These are phyloP conservation scores for Diaporthe caulivora DNA, from an alignment of 2,329 filamentous ascomycete species.

Conservation along the genomic window DNA sequence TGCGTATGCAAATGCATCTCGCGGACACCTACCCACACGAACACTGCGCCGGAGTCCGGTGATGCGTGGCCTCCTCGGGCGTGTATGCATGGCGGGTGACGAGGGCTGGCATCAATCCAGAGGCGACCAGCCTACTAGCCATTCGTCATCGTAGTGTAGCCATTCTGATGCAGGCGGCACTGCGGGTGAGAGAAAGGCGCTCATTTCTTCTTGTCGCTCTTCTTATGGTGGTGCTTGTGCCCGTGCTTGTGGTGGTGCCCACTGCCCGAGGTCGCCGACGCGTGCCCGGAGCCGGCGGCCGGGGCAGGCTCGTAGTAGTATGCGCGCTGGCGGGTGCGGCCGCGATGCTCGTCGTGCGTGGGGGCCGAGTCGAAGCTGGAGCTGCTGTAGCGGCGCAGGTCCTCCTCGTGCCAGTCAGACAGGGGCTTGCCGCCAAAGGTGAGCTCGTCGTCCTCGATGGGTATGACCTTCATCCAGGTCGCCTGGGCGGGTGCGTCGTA, in stretches of 20 bases:
- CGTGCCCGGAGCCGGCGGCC: background rate
- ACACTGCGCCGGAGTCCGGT: background rate
- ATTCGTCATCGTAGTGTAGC: background rate
- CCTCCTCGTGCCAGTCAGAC: conserved; percentile 72
- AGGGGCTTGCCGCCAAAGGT: conserved; percentile 72
- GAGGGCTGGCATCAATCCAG: background rate
- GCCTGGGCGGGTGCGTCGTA: conserved; percentile 43
- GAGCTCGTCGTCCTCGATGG: conserved; percentile 72
- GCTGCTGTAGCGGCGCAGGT: conserved; percentile 59
- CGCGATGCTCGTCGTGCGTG: conserved; percentile 53
- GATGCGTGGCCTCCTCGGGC: background rate
- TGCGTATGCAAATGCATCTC: conserved; percentile 2
- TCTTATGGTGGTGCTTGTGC: conserved; percentile 38
- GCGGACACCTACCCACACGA: conserved; percentile 20
- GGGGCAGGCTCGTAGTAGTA: conserved; percentile 30
- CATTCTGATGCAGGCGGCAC: no score
- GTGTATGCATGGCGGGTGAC: background rate
- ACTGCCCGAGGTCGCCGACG: no score
- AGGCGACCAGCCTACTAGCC: background rate
- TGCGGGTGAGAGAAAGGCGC: no score
- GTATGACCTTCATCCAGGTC: conserved; percentile 64
- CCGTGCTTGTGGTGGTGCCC: conserved; percentile 41
- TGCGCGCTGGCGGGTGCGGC: conserved; percentile 54
- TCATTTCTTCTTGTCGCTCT: conserved; percentile 35
- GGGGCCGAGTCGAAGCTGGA: conserved; percentile 47